Evolutionary conservation across 441 rosid species (phyloP).

Genomic region (Biscutella laevigata): DNA sequence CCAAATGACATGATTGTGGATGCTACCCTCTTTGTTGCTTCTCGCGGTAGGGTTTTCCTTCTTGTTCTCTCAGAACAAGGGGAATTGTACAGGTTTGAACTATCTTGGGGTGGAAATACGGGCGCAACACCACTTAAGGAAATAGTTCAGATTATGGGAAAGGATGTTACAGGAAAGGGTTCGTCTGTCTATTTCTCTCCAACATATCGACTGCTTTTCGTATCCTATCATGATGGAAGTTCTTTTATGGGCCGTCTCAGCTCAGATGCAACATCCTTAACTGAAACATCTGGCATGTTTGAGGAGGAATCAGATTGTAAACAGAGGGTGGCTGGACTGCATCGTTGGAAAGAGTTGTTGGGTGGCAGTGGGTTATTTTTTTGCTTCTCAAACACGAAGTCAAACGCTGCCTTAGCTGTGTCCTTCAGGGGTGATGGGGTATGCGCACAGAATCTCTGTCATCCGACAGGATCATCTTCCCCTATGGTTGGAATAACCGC

Average conservation of each 20-base stretch:
- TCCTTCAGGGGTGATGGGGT: slow-evolving; percentile 58
- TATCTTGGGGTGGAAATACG: slow-evolving; percentile 70
- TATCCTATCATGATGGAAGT: slow-evolving; percentile 91
- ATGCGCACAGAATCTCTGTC: slow-evolving; percentile 78
- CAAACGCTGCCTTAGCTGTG: slow-evolving; percentile 72
- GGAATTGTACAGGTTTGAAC: slow-evolving; percentile 67
- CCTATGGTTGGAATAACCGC: slow-evolving; percentile 93
- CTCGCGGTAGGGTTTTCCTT: slow-evolving; percentile 81
- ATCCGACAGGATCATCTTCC: slow-evolving; percentile 76
- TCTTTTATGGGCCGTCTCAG: slow-evolving; percentile 75
- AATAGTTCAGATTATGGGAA: slow-evolving; percentile 53
- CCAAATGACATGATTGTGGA: slow-evolving; percentile 83
- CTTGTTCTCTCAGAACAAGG: slow-evolving; percentile 92
- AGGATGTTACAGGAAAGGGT: slow-evolving; percentile 75
- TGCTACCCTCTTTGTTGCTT: slow-evolving; percentile 76
- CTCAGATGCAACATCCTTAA: slow-evolving; percentile 58
- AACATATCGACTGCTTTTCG: slow-evolving; percentile 67
- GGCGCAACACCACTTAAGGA: slow-evolving; percentile 92
- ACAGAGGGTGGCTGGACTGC: slow-evolving; percentile 69
- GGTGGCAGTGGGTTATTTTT: slow-evolving; percentile 75
- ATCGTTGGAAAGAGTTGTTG: slow-evolving; percentile 91
- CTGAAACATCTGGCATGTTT: slow-evolving; percentile 63
- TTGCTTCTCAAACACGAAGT: slow-evolving; percentile 77
- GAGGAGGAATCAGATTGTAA: slow-evolving; percentile 86
- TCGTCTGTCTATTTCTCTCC: slow-evolving; percentile 82